These are phyloP conservation scores for Aspergillus incahuasiensis DNA, from an alignment of 495 filamentous ascomycete species.

Conservation along the genomic window DNA sequence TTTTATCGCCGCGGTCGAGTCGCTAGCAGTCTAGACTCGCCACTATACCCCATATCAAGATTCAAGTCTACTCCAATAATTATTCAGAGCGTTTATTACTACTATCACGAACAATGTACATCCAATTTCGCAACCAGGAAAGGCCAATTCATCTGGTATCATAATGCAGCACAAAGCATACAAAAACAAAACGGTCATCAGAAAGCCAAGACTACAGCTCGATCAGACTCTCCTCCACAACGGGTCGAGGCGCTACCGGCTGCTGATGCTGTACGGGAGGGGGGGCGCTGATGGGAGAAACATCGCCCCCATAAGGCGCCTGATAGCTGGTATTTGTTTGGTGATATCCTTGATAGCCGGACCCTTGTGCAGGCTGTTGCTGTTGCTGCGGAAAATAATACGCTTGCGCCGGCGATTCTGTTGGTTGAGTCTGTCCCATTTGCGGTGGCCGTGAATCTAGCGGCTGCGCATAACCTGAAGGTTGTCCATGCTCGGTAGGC, in stretches of 20 bases:
- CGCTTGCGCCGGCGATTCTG: constrained; percentile 28
- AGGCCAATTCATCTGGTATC: constrained; percentile 25
- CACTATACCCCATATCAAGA: not conserved
- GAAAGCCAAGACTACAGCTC: constrained; percentile 47
- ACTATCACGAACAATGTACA: constrained; percentile 16
- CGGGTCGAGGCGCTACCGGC: constrained; percentile 45
- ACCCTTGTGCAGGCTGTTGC: constrained; percentile 42
- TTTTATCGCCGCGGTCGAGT: not conserved
- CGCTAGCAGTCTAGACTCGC: not conserved
- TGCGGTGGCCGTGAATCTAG: constrained; percentile 28
- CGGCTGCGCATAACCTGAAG: constrained; percentile 27
- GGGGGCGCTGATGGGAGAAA: constrained; percentile 51
- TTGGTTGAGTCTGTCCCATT: constrained; percentile 18
- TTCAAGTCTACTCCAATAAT: not conserved
- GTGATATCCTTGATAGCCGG: constrained; percentile 36
- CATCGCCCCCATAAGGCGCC: constrained; percentile 45
- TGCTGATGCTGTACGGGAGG: constrained; percentile 50
- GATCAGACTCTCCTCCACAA: constrained; percentile 85
- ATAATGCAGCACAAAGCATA: constrained; percentile 17
- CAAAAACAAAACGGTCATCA: not conserved
- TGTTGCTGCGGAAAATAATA: constrained; percentile 41
- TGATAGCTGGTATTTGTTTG: constrained; percentile 30
- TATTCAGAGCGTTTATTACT: not conserved
- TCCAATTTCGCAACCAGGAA: constrained; percentile 18
- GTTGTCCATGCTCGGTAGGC: constrained; percentile 25